phyloP scores from a whole-genome alignment of 106 monocot genomes.

The Dioscorea dumetorum region DNA sequence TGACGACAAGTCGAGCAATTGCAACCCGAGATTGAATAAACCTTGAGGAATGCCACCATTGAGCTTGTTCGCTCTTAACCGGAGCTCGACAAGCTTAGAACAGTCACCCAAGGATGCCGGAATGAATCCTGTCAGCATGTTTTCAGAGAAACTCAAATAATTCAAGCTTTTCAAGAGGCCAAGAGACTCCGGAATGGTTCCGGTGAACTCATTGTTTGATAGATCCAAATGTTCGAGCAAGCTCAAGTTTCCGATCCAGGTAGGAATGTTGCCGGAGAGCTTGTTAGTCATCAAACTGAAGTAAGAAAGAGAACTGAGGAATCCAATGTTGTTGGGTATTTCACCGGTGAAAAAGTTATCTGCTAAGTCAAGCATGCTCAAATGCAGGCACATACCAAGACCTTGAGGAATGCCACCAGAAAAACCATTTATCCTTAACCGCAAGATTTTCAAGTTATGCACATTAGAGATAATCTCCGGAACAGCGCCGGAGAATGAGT shows the following conservation, averaged over 20 bases:
- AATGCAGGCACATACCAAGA: slow-evolving; percentile 53
- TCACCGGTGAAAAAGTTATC: slow-evolving; percentile 38
- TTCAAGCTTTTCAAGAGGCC: slow-evolving; percentile 35
- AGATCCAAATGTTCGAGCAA: slow-evolving; percentile 46
- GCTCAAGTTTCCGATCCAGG: slow-evolving; percentile 47
- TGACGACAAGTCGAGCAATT: slow-evolving; percentile 59
- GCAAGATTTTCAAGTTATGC: slow-evolving; percentile 49
- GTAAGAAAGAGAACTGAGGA: slow-evolving; percentile 27
- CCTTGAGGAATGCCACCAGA: slow-evolving; percentile 46
- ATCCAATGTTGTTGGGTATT: slow-evolving; percentile 35
- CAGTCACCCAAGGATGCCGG: slow-evolving; percentile 41
- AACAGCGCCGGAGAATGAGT: slow-evolving; percentile 49
- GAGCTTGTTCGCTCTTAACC: slow-evolving; percentile 37
- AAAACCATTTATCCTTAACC: slow-evolving; percentile 46
- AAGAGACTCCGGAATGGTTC: slow-evolving; percentile 33
- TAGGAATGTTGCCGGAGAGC: slow-evolving; percentile 49
- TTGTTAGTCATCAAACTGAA: slow-evolving; percentile 47
- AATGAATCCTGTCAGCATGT: slow-evolving; percentile 48
- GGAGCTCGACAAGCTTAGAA: slow-evolving; percentile 38
- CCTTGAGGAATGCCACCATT: slow-evolving; percentile 58
- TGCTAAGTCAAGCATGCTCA: slow-evolving; percentile 48
- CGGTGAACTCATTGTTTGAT: slow-evolving; percentile 49
- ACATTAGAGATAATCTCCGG: slow-evolving; percentile 32
- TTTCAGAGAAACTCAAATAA: slow-evolving; percentile 37
- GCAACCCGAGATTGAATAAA: slow-evolving; percentile 54